Evolutionary conservation across 257 asterid species (phyloP), one percentile per base, ranked within the genome.

Genomic region (Solanum lycopersicoides): DNA sequence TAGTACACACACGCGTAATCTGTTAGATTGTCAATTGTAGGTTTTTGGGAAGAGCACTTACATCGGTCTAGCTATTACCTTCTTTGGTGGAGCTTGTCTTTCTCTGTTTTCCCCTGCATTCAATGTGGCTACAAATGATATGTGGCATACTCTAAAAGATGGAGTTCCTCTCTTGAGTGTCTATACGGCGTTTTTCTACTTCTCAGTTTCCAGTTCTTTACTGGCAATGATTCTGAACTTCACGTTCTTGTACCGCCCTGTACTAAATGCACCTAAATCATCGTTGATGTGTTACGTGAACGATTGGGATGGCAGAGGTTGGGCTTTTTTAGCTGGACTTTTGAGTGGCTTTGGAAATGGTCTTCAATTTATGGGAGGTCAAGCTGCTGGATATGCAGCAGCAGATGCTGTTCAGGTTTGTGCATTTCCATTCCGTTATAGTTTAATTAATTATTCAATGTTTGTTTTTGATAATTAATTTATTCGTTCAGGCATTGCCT

Each of bases 351-450:
- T 95, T 69, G 99, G 99, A 30, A 95, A 95, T 34, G 99, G 99
- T 15, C 99, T 97, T 42, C 99, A 97, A 91, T 97, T 97, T 84
- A 95, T 97, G 98, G 99, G 99, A 83, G 99, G 99, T 66, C 98
- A 97, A 87, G 98, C 99, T 76, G 99, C 99, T 79, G 99, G 99
- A 60, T 97, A 97, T 83, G 98, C 99, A 82, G 99, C 99, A 80
- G 99, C 99, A 14, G 99, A 95, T 87, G 99, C 98, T 5, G 99
- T 97, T 86, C 99, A 96, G 97, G 99, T 94, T 32, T 87, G 92
- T 90, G 23, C 84, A 25, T 72, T 9, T 53, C 63, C 63, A 53
- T 16, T 53, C 8, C 9, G 1, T 16, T 50, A 28, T 50, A 8
- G 63, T 18, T 53, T 53, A 15, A 53, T 18, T 53, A 16, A 18